Evolutionary conservation across 495 filamentous ascomycete species (phyloP).

Genomic region (Aspergillus panamensis): DNA sequence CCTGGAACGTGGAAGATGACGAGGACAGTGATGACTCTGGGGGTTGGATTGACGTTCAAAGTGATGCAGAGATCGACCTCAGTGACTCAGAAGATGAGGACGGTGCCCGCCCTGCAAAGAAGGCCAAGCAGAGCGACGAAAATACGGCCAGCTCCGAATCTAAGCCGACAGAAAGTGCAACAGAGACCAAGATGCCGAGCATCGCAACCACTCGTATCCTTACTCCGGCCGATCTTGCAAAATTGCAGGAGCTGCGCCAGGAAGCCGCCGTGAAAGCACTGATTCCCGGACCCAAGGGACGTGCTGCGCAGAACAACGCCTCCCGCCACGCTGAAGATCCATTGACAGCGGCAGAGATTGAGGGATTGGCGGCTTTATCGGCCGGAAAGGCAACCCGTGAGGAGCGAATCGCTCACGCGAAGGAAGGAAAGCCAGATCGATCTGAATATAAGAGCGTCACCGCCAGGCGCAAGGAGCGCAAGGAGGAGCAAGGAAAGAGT

Average conservation of each 20-base stretch:
- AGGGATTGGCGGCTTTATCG: conserved; percentile 64
- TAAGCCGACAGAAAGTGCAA: conserved; percentile 18
- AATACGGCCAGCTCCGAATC: conserved; percentile 24
- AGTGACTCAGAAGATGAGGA: conserved; percentile 67
- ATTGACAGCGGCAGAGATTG: conserved; percentile 82
- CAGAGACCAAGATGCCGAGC: conserved; percentile 51
- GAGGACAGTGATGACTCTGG: conserved; percentile 70
- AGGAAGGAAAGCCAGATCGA: conserved; percentile 70
- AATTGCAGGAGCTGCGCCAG: conserved; percentile 81
- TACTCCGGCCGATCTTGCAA: conserved; percentile 86
- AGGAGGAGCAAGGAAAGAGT: conserved; percentile 83
- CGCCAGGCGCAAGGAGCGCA: conserved; percentile 76
- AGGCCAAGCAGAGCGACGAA: conserved; percentile 38
- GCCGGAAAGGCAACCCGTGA: conserved; percentile 71
- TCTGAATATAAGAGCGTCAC: conserved; percentile 77
- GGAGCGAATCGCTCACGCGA: conserved; percentile 74
- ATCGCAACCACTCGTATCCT: conserved; percentile 85
- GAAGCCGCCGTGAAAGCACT: conserved; percentile 65
- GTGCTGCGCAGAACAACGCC: conserved; percentile 41
- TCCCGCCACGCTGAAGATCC: conserved; percentile 73
- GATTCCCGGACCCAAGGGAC: conserved; percentile 44
- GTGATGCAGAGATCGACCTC: conserved; percentile 74
- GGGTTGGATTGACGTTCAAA: conserved; percentile 91
- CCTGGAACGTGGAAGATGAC: conserved; percentile 82
- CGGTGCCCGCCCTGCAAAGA: conserved; percentile 62